Evolutionary conservation across 1,139 yeast genomes (phyloP).

Genomic region (Geotrichum phurueaensis): DNA sequence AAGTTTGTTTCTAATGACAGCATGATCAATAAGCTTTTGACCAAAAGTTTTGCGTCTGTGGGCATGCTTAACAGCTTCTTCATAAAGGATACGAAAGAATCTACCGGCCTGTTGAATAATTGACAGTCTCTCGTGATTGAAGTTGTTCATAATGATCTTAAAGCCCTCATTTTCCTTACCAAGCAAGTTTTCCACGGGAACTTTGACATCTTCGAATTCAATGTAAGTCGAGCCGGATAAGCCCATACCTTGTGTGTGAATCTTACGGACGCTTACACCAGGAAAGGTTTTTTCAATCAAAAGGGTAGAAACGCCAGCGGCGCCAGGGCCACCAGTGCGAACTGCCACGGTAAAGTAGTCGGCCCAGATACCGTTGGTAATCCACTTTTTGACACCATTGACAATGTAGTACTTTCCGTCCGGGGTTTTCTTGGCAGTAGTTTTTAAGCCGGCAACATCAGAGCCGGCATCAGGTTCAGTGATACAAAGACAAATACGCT

Average conservation of each 20-base stretch:
- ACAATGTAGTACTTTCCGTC: constrained; percentile 42
- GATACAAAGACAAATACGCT: constrained; percentile 40
- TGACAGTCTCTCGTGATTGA: constrained; percentile 43
- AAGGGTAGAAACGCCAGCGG: constrained; percentile 40
- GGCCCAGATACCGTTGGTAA: constrained; percentile 42
- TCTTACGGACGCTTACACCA: constrained; percentile 38
- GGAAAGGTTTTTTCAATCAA: constrained; percentile 38
- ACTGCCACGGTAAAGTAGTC: constrained; percentile 43
- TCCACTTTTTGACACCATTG: constrained; percentile 44
- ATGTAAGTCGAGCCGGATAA: constrained; percentile 39
- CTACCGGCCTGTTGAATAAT: constrained; percentile 39
- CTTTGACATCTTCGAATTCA: constrained; percentile 43
- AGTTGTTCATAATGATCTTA: constrained; percentile 42
- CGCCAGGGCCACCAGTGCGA: constrained; percentile 41
- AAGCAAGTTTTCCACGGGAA: constrained; percentile 40
- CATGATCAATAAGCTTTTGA: constrained; percentile 39
- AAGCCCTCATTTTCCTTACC: constrained; percentile 43
- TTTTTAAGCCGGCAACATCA: constrained; percentile 41
- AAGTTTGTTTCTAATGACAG: constrained; percentile 40
- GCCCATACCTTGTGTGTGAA: constrained; percentile 40
- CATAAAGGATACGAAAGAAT: constrained; percentile 40
- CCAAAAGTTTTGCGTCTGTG: constrained; percentile 42
- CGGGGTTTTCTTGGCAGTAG: constrained; percentile 37
- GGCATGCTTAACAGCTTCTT: constrained; percentile 41
- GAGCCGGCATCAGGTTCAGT: constrained; percentile 45